Percentiles rank a stretch among this genome's conserved stretches.
Conservation (phyloP, 148 eudicot species). For the Chenopodium suecicum region DNA sequence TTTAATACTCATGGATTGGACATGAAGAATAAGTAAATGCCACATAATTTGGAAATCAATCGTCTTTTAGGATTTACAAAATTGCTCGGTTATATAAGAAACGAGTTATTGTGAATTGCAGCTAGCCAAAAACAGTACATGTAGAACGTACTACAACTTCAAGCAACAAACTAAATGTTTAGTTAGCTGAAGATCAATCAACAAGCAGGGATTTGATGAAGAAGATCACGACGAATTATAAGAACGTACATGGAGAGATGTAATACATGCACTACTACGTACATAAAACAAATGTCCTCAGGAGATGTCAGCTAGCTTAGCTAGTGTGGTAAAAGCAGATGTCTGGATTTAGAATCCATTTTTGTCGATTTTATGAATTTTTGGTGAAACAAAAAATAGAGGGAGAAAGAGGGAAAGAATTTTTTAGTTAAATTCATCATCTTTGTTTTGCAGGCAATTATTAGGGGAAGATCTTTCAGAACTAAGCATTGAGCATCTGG, state of each 20-base stretch:
- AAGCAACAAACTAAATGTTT: constrained; percentile 18
- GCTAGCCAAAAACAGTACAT: constrained; percentile 20
- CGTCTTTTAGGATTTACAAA: constrained; percentile 10
- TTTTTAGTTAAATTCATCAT: neutral
- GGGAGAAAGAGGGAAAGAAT: neutral
- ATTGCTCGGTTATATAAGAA: constrained; percentile 20
- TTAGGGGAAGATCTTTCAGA: constrained; percentile 35
- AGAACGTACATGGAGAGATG: constrained; percentile 8
- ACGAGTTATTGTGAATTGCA: constrained; percentile 24
- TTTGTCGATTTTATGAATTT: neutral
- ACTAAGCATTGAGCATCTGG: constrained; percentile 24
- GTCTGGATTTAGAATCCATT: constrained; percentile 3
- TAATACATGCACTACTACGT: constrained; percentile 1
- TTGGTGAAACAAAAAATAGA: neutral
- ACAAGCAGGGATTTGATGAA: constrained; percentile 10
- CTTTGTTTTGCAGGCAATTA: constrained; percentile 24
- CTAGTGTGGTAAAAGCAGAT: constrained; percentile 22
- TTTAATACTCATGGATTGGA: neutral
- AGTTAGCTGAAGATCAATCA: constrained; percentile 13
- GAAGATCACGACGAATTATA: constrained; percentile 17
- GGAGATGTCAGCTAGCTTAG: constrained; percentile 24
- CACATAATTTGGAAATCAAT: neutral
- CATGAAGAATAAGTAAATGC: neutral
- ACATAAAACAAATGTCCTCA: constrained; percentile 7
- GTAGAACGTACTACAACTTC: neutral